Evolutionary conservation across 129 eudicot genomes (phyloP).

Genomic region (Logfia minima): DNA sequence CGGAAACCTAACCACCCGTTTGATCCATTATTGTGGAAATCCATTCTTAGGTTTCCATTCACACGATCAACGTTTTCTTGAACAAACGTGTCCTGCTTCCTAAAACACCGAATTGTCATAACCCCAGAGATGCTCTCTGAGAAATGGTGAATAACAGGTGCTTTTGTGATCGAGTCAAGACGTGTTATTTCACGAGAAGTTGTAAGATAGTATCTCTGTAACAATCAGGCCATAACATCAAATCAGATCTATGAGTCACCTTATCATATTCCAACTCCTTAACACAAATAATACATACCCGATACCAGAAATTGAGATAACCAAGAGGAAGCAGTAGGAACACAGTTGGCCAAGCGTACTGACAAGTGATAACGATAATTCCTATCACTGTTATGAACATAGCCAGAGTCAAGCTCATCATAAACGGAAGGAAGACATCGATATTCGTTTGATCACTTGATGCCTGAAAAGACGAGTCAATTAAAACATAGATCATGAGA

Average conservation of each 20-base stretch:
- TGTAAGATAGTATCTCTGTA: slow-evolving; percentile 70
- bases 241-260: background rate
- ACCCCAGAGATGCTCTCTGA: slow-evolving; percentile 88
- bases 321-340: slow-evolving; percentile 75
- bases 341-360: slow-evolving; percentile 81
- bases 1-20: slow-evolving; percentile 88
- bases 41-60: slow-evolving; percentile 61
- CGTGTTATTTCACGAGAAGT: slow-evolving; percentile 87
- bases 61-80: slow-evolving; percentile 60
- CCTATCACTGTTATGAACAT: slow-evolving; percentile 55
- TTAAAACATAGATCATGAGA: slow-evolving; percentile 26
- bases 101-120: slow-evolving; percentile 76
- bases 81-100: slow-evolving; percentile 59
- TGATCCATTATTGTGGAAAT: slow-evolving; percentile 75
- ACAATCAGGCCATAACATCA: background rate
- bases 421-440: slow-evolving; percentile 64
- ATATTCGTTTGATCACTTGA: slow-evolving; percentile 82
- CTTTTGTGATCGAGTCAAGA: slow-evolving; percentile 77
- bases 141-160: slow-evolving; percentile 87
- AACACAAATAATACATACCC: slow-evolving; percentile 48
- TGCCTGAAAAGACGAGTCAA: slow-evolving; percentile 50
- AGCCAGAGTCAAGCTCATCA: slow-evolving; percentile 40
- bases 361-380: slow-evolving; percentile 74
- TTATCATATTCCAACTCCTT: background rate
- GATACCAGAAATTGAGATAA: slow-evolving; percentile 80